Evolutionary conservation across 2,329 filamentous ascomycete species (phyloP).

Genomic region (Neurospora sp.): DNA sequence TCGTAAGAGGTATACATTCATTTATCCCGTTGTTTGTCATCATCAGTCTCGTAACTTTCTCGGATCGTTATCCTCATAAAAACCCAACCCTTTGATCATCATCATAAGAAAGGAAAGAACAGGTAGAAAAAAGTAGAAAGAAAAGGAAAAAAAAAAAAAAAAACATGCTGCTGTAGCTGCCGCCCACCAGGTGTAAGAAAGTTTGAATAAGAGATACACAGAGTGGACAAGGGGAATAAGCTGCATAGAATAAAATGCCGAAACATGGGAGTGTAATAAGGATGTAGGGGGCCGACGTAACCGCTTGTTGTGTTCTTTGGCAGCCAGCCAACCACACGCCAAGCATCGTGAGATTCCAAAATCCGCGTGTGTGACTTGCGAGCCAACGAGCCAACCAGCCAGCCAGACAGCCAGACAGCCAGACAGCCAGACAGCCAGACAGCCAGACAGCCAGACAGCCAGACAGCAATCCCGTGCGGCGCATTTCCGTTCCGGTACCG

Average conservation of each 20-base stretch:
- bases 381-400: neutral
- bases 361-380: neutral
- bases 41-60: neutral
- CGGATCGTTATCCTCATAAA: neutral
- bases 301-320: neutral
- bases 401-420: neutral
- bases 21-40: neutral
- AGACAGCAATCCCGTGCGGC: neutral
- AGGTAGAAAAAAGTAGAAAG: neutral
- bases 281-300: neutral
- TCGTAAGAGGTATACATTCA: neutral
- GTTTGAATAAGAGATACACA: neutral
- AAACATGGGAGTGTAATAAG: neutral
- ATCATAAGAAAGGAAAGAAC: neutral
- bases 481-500: neutral
- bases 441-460: neutral
- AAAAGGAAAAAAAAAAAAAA: neutral
- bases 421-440: neutral
- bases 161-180: neutral
- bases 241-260: neutral
- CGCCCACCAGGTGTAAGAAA: neutral
- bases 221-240: neutral
- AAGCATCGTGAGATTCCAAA: neutral
- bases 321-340: neutral
- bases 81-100: neutral